Base-by-base conservation (phyloP, 164 flowering plant species). In the Piper longum region DNA sequence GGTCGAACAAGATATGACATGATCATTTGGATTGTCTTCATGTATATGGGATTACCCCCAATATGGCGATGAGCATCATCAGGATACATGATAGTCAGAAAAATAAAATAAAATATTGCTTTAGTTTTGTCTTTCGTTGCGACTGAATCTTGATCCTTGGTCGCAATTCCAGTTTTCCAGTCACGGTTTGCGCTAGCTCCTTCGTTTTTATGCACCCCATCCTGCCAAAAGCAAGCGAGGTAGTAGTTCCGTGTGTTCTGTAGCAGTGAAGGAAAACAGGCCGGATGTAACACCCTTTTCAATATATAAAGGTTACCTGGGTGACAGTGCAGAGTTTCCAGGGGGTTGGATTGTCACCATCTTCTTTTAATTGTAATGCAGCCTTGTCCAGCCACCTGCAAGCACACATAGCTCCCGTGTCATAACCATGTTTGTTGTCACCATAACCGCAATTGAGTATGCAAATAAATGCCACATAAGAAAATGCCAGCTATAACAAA, bases 311-410 rank as follows among this genome's bases (percentile, higher is more conserved):
- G 83, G 61, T 56, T 76, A 92, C 96, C 81, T 92, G 98, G 61
- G 98, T 92, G 26, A 92, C 90, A 3, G 98, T 89, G 85, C 98
- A 92, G 40, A 92, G 91, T 73, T 74, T 76, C 98, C 96, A 92
- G 5, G 90, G 90, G 75, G 74, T 81, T 14, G 87, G 87, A 75
- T 81, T 57, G 0, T 48, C 43, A 3, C 87, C 86, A 56, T 92
- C 96, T 75, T 88, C 93, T 69, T 85, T 83, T 69, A 88, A 67
- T 62, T 80, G 86, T 74, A 92, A 75, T 5, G 98, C 98, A 55
- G 98, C 98, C 75, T 92, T 92, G 83, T 92, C 98, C 80, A 89
- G 68, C 64, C 83, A 89, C 77, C 96, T 87, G 67, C 42, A 36
- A 14, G 52, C 13, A 45, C 12, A 6, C 9, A 45, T n/a, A n/a